Conservation (phyloP, 345 rosid genomes). For the Pugionium cornutum region DNA sequence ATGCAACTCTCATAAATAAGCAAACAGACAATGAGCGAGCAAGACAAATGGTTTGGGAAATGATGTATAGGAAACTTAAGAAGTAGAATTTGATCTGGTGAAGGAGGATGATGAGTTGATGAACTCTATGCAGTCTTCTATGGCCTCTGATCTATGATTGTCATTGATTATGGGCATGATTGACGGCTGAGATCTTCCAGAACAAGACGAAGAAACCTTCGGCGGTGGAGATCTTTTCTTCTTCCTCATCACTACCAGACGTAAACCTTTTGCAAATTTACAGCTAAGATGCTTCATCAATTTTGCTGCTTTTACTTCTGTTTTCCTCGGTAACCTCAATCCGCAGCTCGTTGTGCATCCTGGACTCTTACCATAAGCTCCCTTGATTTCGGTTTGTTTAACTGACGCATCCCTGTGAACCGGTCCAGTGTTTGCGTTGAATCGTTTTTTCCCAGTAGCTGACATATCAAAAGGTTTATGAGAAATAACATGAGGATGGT, state of each 20-base stretch:
- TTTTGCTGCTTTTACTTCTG: slow-evolving; percentile 45
- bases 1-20: slow-evolving; percentile 8
- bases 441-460: slow-evolving; percentile 32
- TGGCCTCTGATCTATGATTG: slow-evolving; percentile 62
- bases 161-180: slow-evolving; percentile 49
- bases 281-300: slow-evolving; percentile 55
- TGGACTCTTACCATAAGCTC: slow-evolving; percentile 29
- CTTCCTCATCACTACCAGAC: slow-evolving; percentile 45
- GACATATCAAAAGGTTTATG: slow-evolving; percentile 41
- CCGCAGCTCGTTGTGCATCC: slow-evolving; percentile 48
- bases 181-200: slow-evolving; percentile 48
- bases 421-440: slow-evolving; percentile 29
- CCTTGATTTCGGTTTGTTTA: slow-evolving; percentile 22
- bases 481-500: slow-evolving; percentile 4
- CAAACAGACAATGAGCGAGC: not conserved
- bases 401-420: slow-evolving; percentile 16
- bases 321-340: slow-evolving; percentile 47
- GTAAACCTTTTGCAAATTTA: slow-evolving; percentile 54
- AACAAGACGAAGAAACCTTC: slow-evolving; percentile 42
- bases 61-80: slow-evolving; percentile 23
- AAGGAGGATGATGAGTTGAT: slow-evolving; percentile 68
- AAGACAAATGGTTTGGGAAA: not conserved
- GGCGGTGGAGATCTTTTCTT: slow-evolving; percentile 40
- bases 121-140: slow-evolving; percentile 83
- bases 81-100: slow-evolving; percentile 56